Percentiles rank a stretch among this genome's conserved stretches.
Conservation (phyloP, 2,329 filamentous ascomycete species). For the Rugonectria rugulosa region DNA sequence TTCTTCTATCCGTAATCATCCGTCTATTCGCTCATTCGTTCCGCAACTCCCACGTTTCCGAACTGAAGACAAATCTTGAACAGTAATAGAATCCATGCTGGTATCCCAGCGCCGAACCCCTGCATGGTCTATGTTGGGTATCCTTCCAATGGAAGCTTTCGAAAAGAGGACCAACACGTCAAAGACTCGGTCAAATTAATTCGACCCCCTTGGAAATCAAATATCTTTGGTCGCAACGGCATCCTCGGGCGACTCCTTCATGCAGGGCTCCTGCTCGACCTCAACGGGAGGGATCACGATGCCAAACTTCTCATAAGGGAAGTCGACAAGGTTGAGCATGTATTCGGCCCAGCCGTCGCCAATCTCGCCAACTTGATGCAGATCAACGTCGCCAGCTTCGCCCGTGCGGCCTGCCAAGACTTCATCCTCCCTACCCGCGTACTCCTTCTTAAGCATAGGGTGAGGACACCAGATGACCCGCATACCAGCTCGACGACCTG, state of each 20-base stretch:
- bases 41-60: constrained; percentile 5
- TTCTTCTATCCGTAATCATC: background rate
- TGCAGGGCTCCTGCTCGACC: constrained; percentile 53
- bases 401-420: constrained; percentile 85
- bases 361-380: constrained; percentile 63
- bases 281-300: constrained; percentile 56
- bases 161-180: constrained; percentile 2
- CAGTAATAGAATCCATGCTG: background rate
- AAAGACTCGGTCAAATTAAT: constrained; percentile 2
- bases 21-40: background rate
- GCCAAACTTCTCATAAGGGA: constrained; percentile 67
- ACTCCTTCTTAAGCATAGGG: constrained; percentile 77
- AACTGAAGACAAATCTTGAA: background rate
- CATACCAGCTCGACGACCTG: constrained; percentile 91
- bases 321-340: constrained; percentile 57
- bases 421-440: constrained; percentile 76
- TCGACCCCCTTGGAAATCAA: constrained; percentile 8
- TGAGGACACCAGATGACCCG: constrained; percentile 93
- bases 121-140: constrained; percentile 4
- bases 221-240: constrained; percentile 23
- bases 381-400: constrained; percentile 64
- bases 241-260: constrained; percentile 44
- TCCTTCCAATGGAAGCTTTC: constrained; percentile 2
- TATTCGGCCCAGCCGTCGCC: constrained; percentile 70
- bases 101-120: constrained; percentile 1